Percentiles rank a stretch among this genome's conserved stretches.
phyloP scores from a whole-genome alignment of 768 basidiomycete genomes.

The Tylopilus sp. region DNA sequence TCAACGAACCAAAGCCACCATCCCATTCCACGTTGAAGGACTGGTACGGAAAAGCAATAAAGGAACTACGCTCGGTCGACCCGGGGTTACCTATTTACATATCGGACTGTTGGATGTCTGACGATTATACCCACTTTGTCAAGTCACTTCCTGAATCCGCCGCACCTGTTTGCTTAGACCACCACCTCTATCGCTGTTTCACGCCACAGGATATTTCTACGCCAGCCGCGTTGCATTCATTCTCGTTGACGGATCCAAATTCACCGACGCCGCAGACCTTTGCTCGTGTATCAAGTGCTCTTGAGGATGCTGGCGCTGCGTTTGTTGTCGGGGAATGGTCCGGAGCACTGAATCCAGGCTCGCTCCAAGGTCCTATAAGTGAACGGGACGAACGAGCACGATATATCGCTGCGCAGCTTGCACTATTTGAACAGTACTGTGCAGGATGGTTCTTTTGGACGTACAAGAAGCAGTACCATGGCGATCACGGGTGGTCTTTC shows the following conservation, averaged over 20 bases:
- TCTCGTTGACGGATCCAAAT: conserved; percentile 40
- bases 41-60: conserved; percentile 64
- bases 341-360: conserved; percentile 66
- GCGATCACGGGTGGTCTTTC: conserved; percentile 75
- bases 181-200: conserved; percentile 84
- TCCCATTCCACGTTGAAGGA: conserved; percentile 47
- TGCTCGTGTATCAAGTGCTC: conserved; percentile 34
- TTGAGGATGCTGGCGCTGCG: conserved; percentile 41
- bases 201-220: conserved; percentile 54
- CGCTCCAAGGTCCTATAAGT: conserved; percentile 45
- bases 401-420: conserved; percentile 64
- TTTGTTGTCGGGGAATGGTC: conserved; percentile 80
- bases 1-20: conserved; percentile 57
- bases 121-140: conserved; percentile 59
- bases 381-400: conserved; percentile 41
- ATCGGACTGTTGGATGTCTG: conserved; percentile 71
- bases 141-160: conserved; percentile 29
- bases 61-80: conserved; percentile 48
- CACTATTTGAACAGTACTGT: conserved; percentile 57
- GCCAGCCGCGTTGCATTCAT: conserved; percentile 52
- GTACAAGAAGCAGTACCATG: conserved; percentile 61
- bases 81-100: conserved; percentile 65
- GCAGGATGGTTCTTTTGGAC: conserved; percentile 87
- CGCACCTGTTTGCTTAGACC: conserved; percentile 62
- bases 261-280: conserved; percentile 41